A percentile compares a stretch with the other conserved stretches of the same genome.
Evolutionary conservation across 306 rosid species (phyloP).

Genomic region (Gleditsia sinensis): DNA sequence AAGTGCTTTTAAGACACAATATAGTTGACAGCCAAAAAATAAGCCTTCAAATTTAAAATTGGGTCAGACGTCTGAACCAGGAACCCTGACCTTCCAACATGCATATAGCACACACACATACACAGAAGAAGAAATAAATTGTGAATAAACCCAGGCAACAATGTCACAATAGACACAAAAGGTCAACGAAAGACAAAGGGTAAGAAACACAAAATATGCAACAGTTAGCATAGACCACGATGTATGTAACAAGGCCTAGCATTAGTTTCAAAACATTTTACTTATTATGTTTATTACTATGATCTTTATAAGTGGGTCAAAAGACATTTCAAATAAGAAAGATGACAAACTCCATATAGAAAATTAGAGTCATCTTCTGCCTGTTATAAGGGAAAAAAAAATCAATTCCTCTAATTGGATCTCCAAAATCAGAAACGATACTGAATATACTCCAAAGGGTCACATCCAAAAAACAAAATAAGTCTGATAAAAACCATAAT

Average conservation of each 20-base stretch:
- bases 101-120: neutral
- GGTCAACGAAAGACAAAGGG: no score
- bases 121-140: neutral
- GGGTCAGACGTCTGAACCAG: constrained; percentile 14
- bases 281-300: no score
- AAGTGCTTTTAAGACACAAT: neutral
- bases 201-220: neutral
- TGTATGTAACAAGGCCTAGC: constrained; percentile 13
- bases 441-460: neutral
- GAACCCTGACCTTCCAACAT: neutral
- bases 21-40: neutral
- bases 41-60: neutral
- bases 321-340: no score
- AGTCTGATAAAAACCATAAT: neutral
- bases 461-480: neutral
- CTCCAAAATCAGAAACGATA: neutral
- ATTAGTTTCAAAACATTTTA: neutral
- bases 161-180: no score
- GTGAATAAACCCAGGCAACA: no score
- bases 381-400: neutral
- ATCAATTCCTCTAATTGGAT: neutral
- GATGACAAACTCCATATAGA: neutral
- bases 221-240: neutral
- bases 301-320: no score
- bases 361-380: neutral